Percentiles rank a stretch among this genome's conserved stretches.
phyloP scores from a whole-genome alignment of 2,329 filamentous ascomycete genomes.

The Aspergillus felis region DNA sequence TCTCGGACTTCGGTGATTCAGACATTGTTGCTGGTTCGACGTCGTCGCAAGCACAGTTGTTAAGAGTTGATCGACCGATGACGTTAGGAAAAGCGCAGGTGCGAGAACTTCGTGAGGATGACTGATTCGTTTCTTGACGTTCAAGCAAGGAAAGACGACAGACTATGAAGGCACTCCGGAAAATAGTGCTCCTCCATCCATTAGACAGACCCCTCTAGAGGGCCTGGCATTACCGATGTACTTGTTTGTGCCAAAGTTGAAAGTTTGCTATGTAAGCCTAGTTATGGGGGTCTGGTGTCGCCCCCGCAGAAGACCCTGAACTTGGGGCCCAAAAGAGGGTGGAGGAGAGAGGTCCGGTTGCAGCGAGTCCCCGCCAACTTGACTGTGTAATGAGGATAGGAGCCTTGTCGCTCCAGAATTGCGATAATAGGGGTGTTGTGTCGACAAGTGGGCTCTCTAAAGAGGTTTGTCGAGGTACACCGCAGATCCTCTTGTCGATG shows the following conservation, averaged over 20 bases:
- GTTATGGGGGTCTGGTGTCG: constrained; percentile 97
- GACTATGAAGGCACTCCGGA: constrained; percentile 23
- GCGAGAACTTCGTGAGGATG: not conserved
- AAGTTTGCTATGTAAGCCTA: constrained; percentile 44
- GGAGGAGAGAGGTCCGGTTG: constrained; percentile 68
- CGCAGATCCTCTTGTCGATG: constrained; percentile 8
- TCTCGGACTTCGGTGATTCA: constrained; percentile 62
- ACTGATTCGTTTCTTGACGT: not conserved
- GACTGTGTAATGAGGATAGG: constrained; percentile 55
- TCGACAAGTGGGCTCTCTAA: constrained; percentile 9
- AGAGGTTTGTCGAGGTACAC: constrained; percentile 13
- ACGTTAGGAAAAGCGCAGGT: not conserved
- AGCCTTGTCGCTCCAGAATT: constrained; percentile 42
- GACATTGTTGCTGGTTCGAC: constrained; percentile 34
- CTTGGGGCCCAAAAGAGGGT: constrained; percentile 87
- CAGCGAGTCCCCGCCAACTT: constrained; percentile 88
- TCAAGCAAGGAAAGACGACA: constrained; percentile 16
- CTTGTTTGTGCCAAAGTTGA: constrained; percentile 34
- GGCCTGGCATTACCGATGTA: constrained; percentile 38
- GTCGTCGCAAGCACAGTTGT: not conserved
- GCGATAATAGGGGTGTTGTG: constrained; percentile 15
- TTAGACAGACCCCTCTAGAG: constrained; percentile 42
- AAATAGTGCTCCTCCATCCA: constrained; percentile 32
- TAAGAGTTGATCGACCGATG: not conserved
- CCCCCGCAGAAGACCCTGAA: constrained; percentile 95